These are phyloP conservation scores for Heterobasidion occidentale DNA, from an alignment of 1,284 basidiomycete species.

Conservation along the genomic window DNA sequence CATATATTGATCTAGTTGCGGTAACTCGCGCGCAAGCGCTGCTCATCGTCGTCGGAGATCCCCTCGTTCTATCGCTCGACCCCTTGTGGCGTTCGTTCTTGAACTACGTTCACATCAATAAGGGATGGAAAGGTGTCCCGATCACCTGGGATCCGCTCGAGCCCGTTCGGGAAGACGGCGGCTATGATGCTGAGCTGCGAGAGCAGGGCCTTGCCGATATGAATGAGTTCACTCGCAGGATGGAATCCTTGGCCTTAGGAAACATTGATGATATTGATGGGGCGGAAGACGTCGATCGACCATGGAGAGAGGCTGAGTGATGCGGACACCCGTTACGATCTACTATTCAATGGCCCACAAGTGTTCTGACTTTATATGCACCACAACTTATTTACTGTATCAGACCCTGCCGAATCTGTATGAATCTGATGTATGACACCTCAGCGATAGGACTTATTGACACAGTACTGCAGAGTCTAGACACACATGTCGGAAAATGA, in stretches of 20 bases:
- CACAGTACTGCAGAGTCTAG: no score
- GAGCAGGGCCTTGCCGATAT: slow-evolving; percentile 34
- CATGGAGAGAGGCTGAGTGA: not conserved
- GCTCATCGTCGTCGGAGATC: slow-evolving; percentile 47
- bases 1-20: slow-evolving; percentile 30
- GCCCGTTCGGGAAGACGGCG: slow-evolving; percentile 20
- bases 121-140: slow-evolving; percentile 41
- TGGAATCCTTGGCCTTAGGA: slow-evolving; percentile 34
- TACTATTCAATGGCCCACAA: no score
- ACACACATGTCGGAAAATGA: no score
- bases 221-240: slow-evolving; percentile 41
- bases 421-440: no score
- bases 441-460: no score
- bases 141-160: slow-evolving; percentile 38
- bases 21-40: slow-evolving; percentile 50
- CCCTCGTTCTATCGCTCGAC: slow-evolving; percentile 44
- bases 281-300: not conserved
- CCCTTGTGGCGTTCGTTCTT: slow-evolving; percentile 48
- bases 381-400: not conserved
- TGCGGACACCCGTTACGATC: no score
- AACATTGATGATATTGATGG: slow-evolving; percentile 23
- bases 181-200: slow-evolving; percentile 21
- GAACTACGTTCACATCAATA: slow-evolving; percentile 36
- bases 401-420: no score
- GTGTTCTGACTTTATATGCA: no score